phyloP scores from a whole-genome alignment of 2,329 filamentous ascomycete species.

The Trichoderma pleuroti region DNA sequence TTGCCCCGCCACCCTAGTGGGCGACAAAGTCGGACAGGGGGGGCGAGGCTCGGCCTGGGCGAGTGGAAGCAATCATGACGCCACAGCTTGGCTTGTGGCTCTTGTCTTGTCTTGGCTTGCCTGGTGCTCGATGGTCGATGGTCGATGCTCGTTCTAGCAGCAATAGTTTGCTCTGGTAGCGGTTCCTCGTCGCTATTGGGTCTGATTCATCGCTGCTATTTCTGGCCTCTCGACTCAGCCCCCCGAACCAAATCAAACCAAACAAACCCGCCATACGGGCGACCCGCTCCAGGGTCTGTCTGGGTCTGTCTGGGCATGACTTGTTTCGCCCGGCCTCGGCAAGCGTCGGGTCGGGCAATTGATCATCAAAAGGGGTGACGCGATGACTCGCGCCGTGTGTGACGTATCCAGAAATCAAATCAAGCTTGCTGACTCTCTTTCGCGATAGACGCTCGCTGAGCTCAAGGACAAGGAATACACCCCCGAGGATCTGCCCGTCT shows the following conservation, averaged over 20 bases:
- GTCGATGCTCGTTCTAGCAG: neutral
- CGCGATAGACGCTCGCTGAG: slow-evolving; percentile 47
- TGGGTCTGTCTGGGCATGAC: neutral
- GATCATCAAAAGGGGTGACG: slow-evolving; percentile 1
- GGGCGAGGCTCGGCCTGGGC: neutral
- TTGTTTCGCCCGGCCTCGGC: neutral
- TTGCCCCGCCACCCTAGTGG: neutral
- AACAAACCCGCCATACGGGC: neutral
- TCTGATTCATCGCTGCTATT: neutral
- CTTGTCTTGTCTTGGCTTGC: neutral
- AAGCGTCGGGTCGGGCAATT: slow-evolving; percentile 7
- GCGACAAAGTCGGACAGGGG: neutral
- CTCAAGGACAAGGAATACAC: slow-evolving; percentile 41
- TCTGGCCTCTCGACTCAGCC: neutral
- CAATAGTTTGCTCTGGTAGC: neutral
- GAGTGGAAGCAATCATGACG: slow-evolving; percentile 4
- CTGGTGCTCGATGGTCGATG: too few relatives aligned
- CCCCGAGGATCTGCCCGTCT: slow-evolving; percentile 51
- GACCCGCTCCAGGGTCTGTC: slow-evolving; percentile 1
- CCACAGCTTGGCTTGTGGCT: neutral
- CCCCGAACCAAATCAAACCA: neutral
- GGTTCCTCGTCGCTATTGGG: neutral
- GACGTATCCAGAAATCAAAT: neutral
- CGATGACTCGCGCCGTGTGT: neutral
- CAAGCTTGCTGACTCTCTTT: neutral